Evolutionary conservation across 805 yeast genomes (phyloP).

Genomic region (Metschnikowia anglica): DNA sequence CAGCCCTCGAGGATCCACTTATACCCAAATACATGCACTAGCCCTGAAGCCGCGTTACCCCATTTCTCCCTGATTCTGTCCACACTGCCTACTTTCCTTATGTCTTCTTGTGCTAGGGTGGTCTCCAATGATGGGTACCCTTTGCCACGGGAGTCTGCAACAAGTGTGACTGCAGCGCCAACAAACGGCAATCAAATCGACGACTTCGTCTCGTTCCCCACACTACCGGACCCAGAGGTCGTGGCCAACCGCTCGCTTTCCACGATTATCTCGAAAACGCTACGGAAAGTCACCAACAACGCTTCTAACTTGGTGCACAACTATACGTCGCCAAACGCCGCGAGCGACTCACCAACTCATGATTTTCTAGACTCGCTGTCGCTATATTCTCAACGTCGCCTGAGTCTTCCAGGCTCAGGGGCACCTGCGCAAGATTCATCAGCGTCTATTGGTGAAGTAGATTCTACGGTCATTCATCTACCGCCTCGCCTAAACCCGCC

Average conservation of each 20-base stretch:
- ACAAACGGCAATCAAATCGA: conserved; percentile 10
- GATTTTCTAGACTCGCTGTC: conserved; percentile 15
- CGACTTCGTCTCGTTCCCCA: conserved; percentile 44
- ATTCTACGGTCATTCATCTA: too few relatives aligned
- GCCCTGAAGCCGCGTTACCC: too few relatives aligned
- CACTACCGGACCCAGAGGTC: conserved; percentile 43
- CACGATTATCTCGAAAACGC: conserved; percentile 36
- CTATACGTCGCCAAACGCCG: conserved; percentile 12
- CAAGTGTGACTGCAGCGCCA: background rate
- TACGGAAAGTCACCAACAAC: conserved; percentile 43
- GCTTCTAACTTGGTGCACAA: conserved; percentile 38
- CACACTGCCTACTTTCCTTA: too few relatives aligned
- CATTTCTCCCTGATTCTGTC: too few relatives aligned
- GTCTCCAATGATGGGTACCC: conserved; percentile 5
- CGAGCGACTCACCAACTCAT: background rate
- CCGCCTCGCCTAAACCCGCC: background rate
- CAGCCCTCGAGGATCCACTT: too few relatives aligned
- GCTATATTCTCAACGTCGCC: conserved; percentile 1
- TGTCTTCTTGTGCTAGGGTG: too few relatives aligned
- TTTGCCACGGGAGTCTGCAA: background rate
- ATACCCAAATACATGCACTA: too few relatives aligned
- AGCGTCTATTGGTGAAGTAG: too few relatives aligned
- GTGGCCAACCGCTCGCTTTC: conserved; percentile 35
- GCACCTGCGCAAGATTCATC: background rate
- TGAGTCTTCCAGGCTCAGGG: background rate